Percentiles rank a stretch among this genome's conserved stretches.
Evolutionary conservation across 768 basidiomycete species (phyloP).

Genomic region (Suillus placidus): DNA sequence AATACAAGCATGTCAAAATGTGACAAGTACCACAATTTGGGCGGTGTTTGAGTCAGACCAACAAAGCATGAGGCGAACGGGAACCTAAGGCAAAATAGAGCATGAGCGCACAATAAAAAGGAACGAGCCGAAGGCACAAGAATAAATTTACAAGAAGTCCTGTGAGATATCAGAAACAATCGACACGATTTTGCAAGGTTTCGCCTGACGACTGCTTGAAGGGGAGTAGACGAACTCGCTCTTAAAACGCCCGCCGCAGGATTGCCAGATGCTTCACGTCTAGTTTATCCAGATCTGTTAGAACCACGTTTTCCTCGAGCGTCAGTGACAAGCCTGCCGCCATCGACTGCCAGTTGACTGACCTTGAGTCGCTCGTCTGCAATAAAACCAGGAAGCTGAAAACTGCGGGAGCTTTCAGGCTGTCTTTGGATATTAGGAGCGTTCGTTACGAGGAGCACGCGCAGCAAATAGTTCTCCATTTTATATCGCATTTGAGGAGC

Average conservation of each 20-base stretch:
- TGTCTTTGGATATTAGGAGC: slow-evolving; percentile 37
- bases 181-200: not conserved
- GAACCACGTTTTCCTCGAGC: slow-evolving; percentile 67
- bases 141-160: not conserved
- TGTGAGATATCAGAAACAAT: not conserved
- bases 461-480: not conserved
- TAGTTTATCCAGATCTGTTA: slow-evolving; percentile 52
- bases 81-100: not conserved
- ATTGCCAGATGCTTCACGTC: not conserved
- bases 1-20: not conserved
- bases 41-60: not conserved
- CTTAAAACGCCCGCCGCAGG: not conserved
- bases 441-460: slow-evolving; percentile 22
- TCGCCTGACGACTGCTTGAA: not conserved
- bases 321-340: slow-evolving; percentile 65
- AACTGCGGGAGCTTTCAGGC: slow-evolving; percentile 56
- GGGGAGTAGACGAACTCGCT: not conserved
- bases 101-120: not conserved
- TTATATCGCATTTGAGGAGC: not conserved
- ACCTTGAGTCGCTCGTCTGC: slow-evolving; percentile 77
- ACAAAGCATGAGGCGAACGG: not conserved
- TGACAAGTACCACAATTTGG: not conserved
- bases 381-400: slow-evolving; percentile 85
- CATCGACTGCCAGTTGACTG: slow-evolving; percentile 68
- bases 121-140: not conserved